Evolutionary conservation across 2,329 filamentous ascomycete species (phyloP).

Genomic region (Aspergillus spinulosporus): DNA sequence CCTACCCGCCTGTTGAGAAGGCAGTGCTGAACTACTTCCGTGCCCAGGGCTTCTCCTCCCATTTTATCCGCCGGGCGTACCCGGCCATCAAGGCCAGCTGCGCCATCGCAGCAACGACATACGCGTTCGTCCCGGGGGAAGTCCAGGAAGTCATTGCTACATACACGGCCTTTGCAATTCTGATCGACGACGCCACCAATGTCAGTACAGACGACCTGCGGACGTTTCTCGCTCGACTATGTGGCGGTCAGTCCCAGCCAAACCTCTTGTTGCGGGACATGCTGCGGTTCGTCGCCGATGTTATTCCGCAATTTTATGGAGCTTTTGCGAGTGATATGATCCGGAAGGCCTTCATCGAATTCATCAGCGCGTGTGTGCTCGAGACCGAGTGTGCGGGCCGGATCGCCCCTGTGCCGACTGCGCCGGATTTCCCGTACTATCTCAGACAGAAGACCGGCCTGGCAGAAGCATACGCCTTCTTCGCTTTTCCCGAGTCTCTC

Average conservation of each 20-base stretch:
- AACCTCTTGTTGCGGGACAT: not conserved
- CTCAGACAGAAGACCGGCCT: not conserved
- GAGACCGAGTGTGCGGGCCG: not conserved
- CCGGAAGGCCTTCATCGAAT: not conserved
- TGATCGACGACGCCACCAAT: conserved; percentile 1
- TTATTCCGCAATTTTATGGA: not conserved
- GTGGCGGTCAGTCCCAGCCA: not conserved
- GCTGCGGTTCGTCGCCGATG: not conserved
- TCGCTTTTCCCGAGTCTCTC: not conserved
- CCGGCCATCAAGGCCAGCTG: conserved; percentile 3
- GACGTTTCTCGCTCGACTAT: not conserved
- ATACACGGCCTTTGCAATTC: conserved; percentile 1
- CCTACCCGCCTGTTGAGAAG: not conserved
- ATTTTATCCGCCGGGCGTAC: not conserved
- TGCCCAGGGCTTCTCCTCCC: not conserved
- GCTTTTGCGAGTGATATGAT: not conserved
- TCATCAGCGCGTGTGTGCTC: not conserved
- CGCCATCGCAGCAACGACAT: not conserved
- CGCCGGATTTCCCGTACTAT: not conserved
- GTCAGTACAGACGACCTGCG: not conserved
- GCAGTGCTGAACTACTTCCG: not conserved
- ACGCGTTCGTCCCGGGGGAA: not conserved
- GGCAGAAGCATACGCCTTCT: conserved; percentile 1
- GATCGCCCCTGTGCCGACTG: not conserved
- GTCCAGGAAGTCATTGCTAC: not conserved